Evolutionary conservation across 345 rosid genomes (phyloP), one percentile per base, ranked within the genome.

Genomic region (Hevea brasiliensis): DNA sequence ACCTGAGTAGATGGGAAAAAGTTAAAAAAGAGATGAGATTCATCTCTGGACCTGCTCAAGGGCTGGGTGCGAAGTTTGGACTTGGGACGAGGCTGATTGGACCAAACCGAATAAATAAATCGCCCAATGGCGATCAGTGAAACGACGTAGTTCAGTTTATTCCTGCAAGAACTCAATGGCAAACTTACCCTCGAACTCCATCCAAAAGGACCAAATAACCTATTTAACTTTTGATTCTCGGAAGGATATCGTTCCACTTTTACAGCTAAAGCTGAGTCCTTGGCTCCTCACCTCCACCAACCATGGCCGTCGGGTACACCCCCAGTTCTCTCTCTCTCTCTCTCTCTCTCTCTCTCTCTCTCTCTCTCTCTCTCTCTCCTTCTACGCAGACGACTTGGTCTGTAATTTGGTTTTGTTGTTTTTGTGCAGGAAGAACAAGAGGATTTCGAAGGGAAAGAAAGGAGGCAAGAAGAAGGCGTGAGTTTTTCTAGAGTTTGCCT

Each of bases 401-500:
- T 35, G 40, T 79, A 47, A 78, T 67, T 27, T 23, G 10, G 2
- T 32, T 32, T 15, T 65, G 2, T 58, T 75, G 21, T 63, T 37
- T 47, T n/a, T 32, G 20, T 73, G 47, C 77, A 87, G 98, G 72
- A 92, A 95, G 88, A 91, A 95, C 90, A 95, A 95, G 93, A 76
- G 97, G 80, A 92, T 95, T 81, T 95, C 99, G 2, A 95, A 92
- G 88, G 96, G 99, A 35, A 91, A 89, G 89, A 95, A 91, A 80
- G 98, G 98, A 67, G 89, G 99, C 29, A 91, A 95, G 84, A 95
- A 95, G 97, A 95, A 95, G 86, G 84, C 85, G 98, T 92, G 73
- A 92, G 94, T 82, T 0, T 8, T 63, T 2, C 9, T 50, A 55
- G 14, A 3, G 4, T 15, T 13, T 32, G 1, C 17, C 15, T 13